A percentile compares a stretch with the other conserved stretches of the same genome.
phyloP scores from a whole-genome alignment of 441 rosid species.

The Populus tomentosa region DNA sequence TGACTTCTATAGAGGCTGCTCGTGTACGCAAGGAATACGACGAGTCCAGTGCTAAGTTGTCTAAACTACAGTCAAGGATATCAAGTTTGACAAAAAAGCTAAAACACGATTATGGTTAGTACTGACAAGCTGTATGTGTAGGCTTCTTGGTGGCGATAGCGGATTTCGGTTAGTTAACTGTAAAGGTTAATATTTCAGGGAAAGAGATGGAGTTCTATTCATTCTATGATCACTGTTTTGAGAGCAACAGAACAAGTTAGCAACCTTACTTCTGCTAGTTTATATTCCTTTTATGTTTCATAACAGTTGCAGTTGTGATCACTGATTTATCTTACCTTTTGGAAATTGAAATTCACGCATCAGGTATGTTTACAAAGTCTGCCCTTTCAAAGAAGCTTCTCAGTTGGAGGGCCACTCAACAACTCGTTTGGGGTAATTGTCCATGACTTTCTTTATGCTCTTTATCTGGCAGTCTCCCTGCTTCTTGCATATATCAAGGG shows the following conservation, averaged over 20 bases:
- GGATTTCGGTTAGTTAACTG: constrained; percentile 19
- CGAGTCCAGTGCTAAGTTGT: constrained; percentile 67
- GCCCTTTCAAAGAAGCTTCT: constrained; percentile 80
- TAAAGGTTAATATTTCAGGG: constrained; percentile 47
- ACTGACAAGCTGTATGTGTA: constrained; percentile 15
- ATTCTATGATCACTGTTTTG: constrained; percentile 75
- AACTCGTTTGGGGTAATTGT: constrained; percentile 70
- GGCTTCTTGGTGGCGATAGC: constrained; percentile 4
- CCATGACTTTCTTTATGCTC: not conserved
- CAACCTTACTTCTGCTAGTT: constrained; percentile 6
- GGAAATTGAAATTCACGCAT: constrained; percentile 14
- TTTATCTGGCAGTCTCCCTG: not conserved
- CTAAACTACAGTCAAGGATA: constrained; percentile 84
- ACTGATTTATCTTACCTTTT: constrained; percentile 21
- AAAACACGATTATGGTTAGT: constrained; percentile 89
- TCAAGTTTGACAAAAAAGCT: constrained; percentile 77
- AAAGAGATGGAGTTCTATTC: constrained; percentile 90
- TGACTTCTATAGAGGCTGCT: constrained; percentile 65
- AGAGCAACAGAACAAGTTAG: constrained; percentile 85
- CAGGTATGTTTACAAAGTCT: constrained; percentile 94
- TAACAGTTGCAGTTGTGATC: constrained; percentile 2
- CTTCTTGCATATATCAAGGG: not conserved
- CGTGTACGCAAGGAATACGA: constrained; percentile 83
- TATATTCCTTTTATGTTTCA: not conserved
- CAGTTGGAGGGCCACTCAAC: constrained; percentile 77